These are phyloP conservation scores for Sporothrix mexicana DNA, from an alignment of 2,329 filamentous ascomycete genomes.

Conservation along the genomic window DNA sequence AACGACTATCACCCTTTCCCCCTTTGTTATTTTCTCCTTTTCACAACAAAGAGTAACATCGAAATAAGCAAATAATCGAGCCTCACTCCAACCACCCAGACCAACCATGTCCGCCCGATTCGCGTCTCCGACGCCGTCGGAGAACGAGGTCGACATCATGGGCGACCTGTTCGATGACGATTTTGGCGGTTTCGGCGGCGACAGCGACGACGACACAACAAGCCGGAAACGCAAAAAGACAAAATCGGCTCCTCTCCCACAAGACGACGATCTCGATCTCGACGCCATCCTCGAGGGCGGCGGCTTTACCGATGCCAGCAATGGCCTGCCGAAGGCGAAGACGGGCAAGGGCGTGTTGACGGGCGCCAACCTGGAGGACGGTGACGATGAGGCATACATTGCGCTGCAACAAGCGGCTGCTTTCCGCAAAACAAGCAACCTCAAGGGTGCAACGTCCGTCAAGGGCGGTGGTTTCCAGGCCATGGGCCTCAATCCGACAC, in stretches of 20 bases:
- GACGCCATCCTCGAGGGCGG: constrained; percentile 65
- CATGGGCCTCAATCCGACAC: constrained; percentile 83
- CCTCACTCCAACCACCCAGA: background rate
- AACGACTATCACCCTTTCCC: background rate
- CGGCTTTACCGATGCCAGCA: constrained; percentile 49
- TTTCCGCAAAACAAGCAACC: constrained; percentile 81
- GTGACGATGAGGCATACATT: constrained; percentile 87
- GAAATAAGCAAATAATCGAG: background rate
- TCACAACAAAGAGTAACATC: background rate
- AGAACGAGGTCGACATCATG: constrained; percentile 90
- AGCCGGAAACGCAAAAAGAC: constrained; percentile 41
- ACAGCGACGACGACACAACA: constrained; percentile 46
- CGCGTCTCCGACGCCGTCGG: constrained; percentile 81
- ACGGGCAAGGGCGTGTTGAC: constrained; percentile 22
- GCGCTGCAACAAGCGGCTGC: constrained; percentile 83
- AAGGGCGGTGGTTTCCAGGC: constrained; percentile 97
- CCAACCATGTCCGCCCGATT: constrained; percentile 71
- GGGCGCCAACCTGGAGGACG: constrained; percentile 65
- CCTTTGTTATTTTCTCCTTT: background rate
- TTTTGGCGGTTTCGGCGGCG: constrained; percentile 48
- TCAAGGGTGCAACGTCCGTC: constrained; percentile 86
- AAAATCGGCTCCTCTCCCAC: constrained; percentile 40
- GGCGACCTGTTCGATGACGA: constrained; percentile 71
- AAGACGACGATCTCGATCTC: constrained; percentile 60
- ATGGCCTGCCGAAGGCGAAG: constrained; percentile 10